Evolutionary conservation across 2,329 filamentous ascomycete genomes (phyloP), one percentile per base, ranked within the genome.

Genomic region (Xylaria multiplex): DNA sequence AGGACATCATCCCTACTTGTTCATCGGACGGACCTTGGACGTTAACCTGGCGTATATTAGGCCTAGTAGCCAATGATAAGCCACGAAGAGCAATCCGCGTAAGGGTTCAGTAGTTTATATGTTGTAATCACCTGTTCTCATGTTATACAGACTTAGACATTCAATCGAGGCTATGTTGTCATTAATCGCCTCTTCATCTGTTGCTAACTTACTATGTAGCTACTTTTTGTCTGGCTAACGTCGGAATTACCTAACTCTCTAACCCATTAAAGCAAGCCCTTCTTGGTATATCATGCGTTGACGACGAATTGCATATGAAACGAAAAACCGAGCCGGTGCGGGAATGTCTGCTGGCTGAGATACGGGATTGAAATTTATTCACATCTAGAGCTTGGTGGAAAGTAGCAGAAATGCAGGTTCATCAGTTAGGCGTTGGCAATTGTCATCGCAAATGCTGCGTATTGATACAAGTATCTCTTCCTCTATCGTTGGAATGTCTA

Each of bases 401-500:
- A 3, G 19, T 30, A 49, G 48, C 35, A 22, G 22, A 16, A 52
- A 57, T 42, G 13, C 19, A 30, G 43, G 52, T 30, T 19, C 27
- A 46, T 53, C 42, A 61, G 19, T 43, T 13, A 19, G 55, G 40
- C 50, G 42, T 49, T n/a, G 48, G 53, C 32, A 52, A 46, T 53
- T 43, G 22, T 46, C 46, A 30, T 56, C 32, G 30, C 59, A 19
- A 40, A 59, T 64, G 68, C 62, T 66, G 55, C 54, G 61, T 72
- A 70, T 69, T 73, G 70, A 65, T 73, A 75, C 74, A 73, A 53
- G 46, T 69, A 56, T 64, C 64, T 49, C 64, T 60, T 62, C 54
- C 63, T 71, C 70, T 71, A 71, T 72, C 63, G 59, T 69, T 59
- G 63, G 61, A 59, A 52, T 59, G 42, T 72, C 70, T 73, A 75